Conservation (phyloP, 1,139 yeast species). For the Blastobotrys malaysiensis region DNA sequence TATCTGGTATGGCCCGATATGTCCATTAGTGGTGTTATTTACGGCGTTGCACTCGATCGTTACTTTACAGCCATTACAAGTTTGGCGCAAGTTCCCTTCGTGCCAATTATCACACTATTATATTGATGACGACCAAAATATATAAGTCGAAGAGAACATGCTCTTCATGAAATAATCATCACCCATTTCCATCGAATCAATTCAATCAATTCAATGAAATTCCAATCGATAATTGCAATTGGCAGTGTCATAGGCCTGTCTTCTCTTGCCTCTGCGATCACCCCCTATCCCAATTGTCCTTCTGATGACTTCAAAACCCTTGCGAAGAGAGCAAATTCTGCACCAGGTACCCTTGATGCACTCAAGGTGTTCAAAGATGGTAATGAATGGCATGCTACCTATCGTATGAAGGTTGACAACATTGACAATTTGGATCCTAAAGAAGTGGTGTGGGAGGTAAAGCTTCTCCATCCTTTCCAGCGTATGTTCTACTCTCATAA, state of each 20-base stretch:
- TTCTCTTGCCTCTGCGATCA: neutral
- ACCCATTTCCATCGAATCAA: too few relatives aligned
- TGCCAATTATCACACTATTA: too few relatives aligned
- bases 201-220: neutral
- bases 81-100: too few relatives aligned
- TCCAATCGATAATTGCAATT: neutral
- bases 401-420: slow-evolving; percentile 4
- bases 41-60: too few relatives aligned
- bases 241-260: neutral
- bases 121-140: too few relatives aligned
- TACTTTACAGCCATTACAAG: too few relatives aligned
- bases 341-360: slow-evolving; percentile 1
- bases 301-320: neutral
- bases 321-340: neutral
- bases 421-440: neutral
- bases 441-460: neutral
- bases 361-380: neutral
- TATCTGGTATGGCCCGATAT: too few relatives aligned
- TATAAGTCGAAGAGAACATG: neutral
- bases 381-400: slow-evolving; percentile 1
- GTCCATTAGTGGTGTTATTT: too few relatives aligned
- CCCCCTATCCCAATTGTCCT: slow-evolving; percentile 4
- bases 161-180: too few relatives aligned
- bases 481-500: neutral
- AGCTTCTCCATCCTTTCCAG: neutral